Base-by-base conservation (phyloP, 176 grass and related monocot genomes). In the Oryza officinalis region DNA sequence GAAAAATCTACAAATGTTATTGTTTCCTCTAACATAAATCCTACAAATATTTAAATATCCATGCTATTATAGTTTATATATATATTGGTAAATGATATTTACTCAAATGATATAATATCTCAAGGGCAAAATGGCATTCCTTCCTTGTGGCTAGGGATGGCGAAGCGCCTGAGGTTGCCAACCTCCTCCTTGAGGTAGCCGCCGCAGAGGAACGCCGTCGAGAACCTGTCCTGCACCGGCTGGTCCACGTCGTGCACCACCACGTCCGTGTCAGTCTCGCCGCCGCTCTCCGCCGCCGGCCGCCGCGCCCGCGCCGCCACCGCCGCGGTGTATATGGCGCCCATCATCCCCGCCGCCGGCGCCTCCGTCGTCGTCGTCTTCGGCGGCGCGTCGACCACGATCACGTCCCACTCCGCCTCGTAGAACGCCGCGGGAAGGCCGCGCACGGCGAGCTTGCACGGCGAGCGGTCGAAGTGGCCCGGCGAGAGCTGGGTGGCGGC, bases 391-490 rank as follows among this genome's bases (percentile, higher is more conserved):
- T 78, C 72, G 2, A 92, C 86, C 71, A 92, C 71, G 82, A 95
- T 88, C 85, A 95, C 80, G 64, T 95, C 93, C 93, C 93, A 95
- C 59, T 95, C 88, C 14, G 78, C 86, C 85, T 88, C 88, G 45
- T 88, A 84, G 80, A 95, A 90, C 71, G 71, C 79, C 0, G 78
- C 13, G 17, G 90, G 93, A 10, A 95, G 88, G 22, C 81, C 88
- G 47, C 89, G 89, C 75, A 92, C 67, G 28, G 90, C 79, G 70
- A 95, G 50, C 74, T 65, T 74, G 80, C 93, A 92, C 35, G 81
- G 28, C 9, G 90, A 81, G 1, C 13, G 50, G 60, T 89, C 84
- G 13, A 83, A 52, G n/a, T 81, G 65, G 13, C 84, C 85, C 22
- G 83, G 47, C 20, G 47, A 33, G 31, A 86, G 71, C 69, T 80